Percentiles rank a stretch among this genome's conserved stretches.
These are phyloP conservation scores for Penicillium corylophilum DNA, from an alignment of 2,329 filamentous ascomycete genomes.

Conservation along the genomic window DNA sequence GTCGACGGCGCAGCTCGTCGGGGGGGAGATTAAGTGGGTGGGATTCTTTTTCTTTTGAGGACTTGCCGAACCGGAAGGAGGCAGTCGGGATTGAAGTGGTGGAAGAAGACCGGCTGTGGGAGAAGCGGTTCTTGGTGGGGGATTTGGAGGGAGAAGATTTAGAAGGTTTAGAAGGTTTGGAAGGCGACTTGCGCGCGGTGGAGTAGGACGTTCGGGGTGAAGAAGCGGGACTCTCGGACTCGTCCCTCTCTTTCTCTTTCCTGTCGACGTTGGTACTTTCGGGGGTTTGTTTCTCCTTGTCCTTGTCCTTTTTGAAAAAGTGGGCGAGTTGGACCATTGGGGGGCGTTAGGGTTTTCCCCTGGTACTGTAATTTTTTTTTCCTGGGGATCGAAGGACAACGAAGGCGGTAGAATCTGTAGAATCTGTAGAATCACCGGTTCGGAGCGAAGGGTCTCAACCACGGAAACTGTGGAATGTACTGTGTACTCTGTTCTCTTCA, in stretches of 20 bases:
- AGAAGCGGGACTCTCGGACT: conserved; percentile 35
- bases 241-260: conserved; percentile 7
- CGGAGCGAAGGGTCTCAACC: conserved; percentile 18
- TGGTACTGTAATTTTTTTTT: conserved; percentile 10
- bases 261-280: not conserved
- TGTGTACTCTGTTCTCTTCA: not conserved
- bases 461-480: not conserved
- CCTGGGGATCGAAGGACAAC: conserved; percentile 35
- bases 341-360: conserved; percentile 10
- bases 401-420: conserved; percentile 41
- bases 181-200: conserved; percentile 30
- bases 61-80: conserved; percentile 35
- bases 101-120: conserved; percentile 35
- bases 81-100: conserved; percentile 28
- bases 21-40: conserved; percentile 90
- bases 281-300: conserved; percentile 20
- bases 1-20: conserved; percentile 73
- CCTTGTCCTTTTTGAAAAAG: conserved; percentile 29
- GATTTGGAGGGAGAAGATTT: conserved; percentile 18
- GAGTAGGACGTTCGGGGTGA: conserved; percentile 34
- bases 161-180: conserved; percentile 15
- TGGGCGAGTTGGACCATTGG: conserved; percentile 31
- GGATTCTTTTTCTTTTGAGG: conserved; percentile 56
- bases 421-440: not conserved
- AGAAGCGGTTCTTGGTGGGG: conserved; percentile 26